phyloP scores from a whole-genome alignment of 345 rosid species.

The Psidium guajava region DNA sequence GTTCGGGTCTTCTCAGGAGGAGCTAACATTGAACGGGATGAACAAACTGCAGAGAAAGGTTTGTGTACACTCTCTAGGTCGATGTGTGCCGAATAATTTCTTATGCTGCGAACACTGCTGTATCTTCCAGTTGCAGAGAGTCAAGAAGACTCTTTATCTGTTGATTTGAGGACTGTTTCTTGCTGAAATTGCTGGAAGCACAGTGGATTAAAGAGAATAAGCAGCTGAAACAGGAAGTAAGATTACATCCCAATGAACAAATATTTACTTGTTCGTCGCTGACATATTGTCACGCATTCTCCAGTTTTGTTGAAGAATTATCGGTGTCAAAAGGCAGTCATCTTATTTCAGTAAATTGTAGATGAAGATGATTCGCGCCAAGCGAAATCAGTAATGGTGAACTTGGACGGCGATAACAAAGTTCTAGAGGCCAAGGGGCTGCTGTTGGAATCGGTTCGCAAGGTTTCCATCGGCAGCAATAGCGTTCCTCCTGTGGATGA shows the following conservation, averaged over 20 bases:
- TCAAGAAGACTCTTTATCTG: background rate
- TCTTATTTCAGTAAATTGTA: background rate
- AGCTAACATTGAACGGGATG: background rate
- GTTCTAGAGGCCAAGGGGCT: background rate
- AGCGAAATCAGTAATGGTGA: background rate
- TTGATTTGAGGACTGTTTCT: background rate
- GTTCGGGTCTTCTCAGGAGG: background rate
- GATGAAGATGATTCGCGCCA: background rate
- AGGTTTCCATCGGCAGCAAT: background rate
- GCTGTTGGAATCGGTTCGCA: background rate
- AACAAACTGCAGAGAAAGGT: background rate
- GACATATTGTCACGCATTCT: background rate
- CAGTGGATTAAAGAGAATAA: background rate
- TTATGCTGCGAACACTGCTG: background rate
- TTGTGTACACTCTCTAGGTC: background rate
- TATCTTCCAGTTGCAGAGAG: background rate
- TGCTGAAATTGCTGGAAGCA: background rate
- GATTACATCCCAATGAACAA: background rate
- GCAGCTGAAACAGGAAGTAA: background rate
- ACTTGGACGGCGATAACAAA: background rate
- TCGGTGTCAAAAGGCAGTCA: background rate
- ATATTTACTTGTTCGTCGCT: background rate
- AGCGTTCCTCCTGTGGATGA: background rate
- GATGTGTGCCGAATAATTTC: background rate
- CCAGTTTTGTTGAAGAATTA: background rate